A percentile compares a stretch with the other conserved stretches of the same genome.
Conservation (phyloP, 2,329 filamentous ascomycete species). For the Colletotrichum ledebouriae region DNA sequence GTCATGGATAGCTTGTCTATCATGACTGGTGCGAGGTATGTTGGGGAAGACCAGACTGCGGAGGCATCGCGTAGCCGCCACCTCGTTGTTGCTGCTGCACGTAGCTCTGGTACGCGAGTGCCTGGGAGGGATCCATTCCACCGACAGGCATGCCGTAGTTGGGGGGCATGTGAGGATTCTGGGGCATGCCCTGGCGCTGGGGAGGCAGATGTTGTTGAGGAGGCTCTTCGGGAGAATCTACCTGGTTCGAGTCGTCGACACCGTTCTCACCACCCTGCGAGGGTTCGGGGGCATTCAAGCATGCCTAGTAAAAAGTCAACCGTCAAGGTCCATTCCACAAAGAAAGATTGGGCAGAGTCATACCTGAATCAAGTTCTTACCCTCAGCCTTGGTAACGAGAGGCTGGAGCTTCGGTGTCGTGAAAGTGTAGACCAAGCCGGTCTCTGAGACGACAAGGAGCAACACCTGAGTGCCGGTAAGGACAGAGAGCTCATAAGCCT, state of each 20-base stretch:
- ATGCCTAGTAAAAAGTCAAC: constrained; percentile 73
- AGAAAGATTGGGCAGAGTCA: constrained; percentile 47
- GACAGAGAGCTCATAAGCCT: constrained; percentile 98
- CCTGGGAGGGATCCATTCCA: constrained; percentile 81
- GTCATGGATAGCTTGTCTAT: constrained; percentile 47
- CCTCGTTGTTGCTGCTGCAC: constrained; percentile 78
- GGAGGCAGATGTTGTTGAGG: constrained; percentile 81
- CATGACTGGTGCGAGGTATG: constrained; percentile 86
- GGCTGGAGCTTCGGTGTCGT: constrained; percentile 98
- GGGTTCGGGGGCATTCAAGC: constrained; percentile 95
- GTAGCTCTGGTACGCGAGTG: constrained; percentile 86
- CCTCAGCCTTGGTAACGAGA: constrained; percentile 96
- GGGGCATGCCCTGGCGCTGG: constrained; percentile 76
- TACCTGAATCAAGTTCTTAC: constrained; percentile 99
- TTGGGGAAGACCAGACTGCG: constrained; percentile 82
- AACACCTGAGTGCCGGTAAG: constrained; percentile 98
- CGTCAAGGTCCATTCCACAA: too few species aligned
- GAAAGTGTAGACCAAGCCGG: constrained; percentile 97
- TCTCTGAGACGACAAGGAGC: constrained; percentile 96
- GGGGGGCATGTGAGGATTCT: constrained; percentile 72
- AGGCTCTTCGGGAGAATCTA: constrained; percentile 93
- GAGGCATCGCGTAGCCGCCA: constrained; percentile 83
- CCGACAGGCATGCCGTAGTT: constrained; percentile 72
- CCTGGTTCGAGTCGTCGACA: constrained; percentile 80
- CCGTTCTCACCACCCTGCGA: constrained; percentile 84